These are phyloP conservation scores for Apiospora phragmitis DNA, from an alignment of 2,329 filamentous ascomycete species.

Conservation along the genomic window DNA sequence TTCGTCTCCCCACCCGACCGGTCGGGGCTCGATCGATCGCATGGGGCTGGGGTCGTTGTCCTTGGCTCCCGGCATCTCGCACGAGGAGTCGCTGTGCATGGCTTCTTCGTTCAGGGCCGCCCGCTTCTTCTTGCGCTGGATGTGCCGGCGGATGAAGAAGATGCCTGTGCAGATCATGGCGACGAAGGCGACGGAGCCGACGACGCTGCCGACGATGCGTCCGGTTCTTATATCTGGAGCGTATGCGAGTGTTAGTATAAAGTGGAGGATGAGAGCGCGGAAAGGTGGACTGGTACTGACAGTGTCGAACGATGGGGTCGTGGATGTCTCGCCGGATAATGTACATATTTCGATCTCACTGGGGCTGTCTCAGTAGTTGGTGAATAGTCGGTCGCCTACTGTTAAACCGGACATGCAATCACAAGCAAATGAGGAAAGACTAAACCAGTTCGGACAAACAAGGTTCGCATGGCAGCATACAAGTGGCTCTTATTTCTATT, in stretches of 20 bases:
- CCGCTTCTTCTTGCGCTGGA: background rate
- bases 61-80: background rate
- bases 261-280: background rate
- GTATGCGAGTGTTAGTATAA: background rate
- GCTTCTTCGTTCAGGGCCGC: conserved; percentile 4
- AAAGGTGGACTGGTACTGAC: background rate
- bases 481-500: background rate
- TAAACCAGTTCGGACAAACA: background rate
- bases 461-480: background rate
- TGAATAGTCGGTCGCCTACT: background rate
- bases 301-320: background rate
- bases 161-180: background rate
- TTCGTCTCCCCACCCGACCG: background rate
- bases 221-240: background rate
- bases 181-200: conserved; percentile 6
- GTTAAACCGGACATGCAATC: background rate
- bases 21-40: background rate
- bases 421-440: background rate
- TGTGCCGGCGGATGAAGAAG: background rate
- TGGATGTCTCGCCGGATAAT: background rate
- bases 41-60: background rate
- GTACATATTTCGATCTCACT: background rate
- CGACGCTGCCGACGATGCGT: background rate
- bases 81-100: background rate
- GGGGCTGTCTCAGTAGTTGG: background rate